Percentiles rank a stretch among this genome's conserved stretches.
Evolutionary conservation across 2,329 filamentous ascomycete species (phyloP).

Genomic region (Aspergillus neoniger): DNA sequence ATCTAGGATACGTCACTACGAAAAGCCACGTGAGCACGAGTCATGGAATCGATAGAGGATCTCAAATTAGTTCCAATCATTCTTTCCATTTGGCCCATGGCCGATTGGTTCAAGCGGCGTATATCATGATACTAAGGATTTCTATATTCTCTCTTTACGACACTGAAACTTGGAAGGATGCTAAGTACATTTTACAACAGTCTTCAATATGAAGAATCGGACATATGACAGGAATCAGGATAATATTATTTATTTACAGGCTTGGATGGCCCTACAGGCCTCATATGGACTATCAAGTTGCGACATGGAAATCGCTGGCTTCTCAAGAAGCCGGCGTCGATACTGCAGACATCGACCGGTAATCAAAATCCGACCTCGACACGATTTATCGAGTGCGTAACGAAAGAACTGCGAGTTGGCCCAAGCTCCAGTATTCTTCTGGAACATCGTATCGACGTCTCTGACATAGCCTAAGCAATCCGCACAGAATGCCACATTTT

Average conservation of each 20-base stretch:
- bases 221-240: too few relatives aligned
- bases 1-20: not conserved
- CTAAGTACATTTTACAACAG: too few relatives aligned
- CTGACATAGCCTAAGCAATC: constrained; percentile 21
- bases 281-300: constrained; percentile 16
- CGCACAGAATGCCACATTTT: constrained; percentile 14
- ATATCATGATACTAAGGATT: too few relatives aligned
- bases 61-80: too few relatives aligned
- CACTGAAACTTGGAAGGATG: too few relatives aligned
- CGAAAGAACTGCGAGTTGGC: constrained; percentile 19
- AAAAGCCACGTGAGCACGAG: not conserved
- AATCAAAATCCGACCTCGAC: constrained; percentile 13
- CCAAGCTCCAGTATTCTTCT: not conserved
- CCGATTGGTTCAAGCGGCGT: too few relatives aligned
- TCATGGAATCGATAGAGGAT: not conserved
- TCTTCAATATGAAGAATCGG: too few relatives aligned
- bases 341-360: constrained; percentile 17
- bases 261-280: constrained; percentile 13
- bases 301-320: constrained; percentile 12
- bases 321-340: constrained; percentile 15
- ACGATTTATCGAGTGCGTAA: constrained; percentile 19
- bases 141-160: too few relatives aligned
- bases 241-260: not conserved
- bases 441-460: constrained; percentile 16
- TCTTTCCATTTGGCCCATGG: too few relatives aligned